Evolutionary conservation across 2,329 filamentous ascomycete genomes (phyloP), one percentile per base, ranked within the genome.

Genomic region (Sporothrix pallida): DNA sequence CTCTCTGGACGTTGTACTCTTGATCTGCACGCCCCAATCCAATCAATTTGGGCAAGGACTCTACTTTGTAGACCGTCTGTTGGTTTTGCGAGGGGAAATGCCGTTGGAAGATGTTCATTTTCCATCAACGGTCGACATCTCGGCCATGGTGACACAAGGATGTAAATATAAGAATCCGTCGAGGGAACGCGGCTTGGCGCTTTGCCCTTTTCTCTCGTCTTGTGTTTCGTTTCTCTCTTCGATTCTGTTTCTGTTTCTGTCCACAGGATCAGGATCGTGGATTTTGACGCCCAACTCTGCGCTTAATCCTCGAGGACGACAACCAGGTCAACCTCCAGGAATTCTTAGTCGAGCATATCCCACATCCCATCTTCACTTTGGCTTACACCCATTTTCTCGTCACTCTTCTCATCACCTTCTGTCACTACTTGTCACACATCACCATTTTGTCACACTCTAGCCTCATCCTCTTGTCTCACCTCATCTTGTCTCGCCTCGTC

Each of bases 271-370:
- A 56, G 54, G 54, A 56, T 56, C 54, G 54, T 56, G 13, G 62
- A 65, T 12, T 20, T 46, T 65, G 37, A 48, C 62, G 62, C 62
- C 10, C 62, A 65, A 65, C 31, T 65, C 62, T 46, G n/a, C 62
- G 42, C 62, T 65, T 65, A 46, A 37, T n/a, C 26, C 31, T 62
- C 15, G 26, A 13, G 13, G 10, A 26, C 15, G 13, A n/a, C 15
- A 13, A 26, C 23, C 3, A 26, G 23, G 3, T 26, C 23, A 26
- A n/a, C 31, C 6, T 17, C 15, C 26, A 12, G 20, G 15, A 15
- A 52, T 9, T 48, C 44, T 48, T 48, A 13, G 44, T 48, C 13
- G 10, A 17, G 12, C 10, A 15, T 10, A 7, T n/a, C 12, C 37
- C 5, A 12, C 62, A 65, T 65, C 42, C 17, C 62, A 65, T 46